Conservation (phyloP, 495 filamentous ascomycete species). For the Penicillium coffeae region DNA sequence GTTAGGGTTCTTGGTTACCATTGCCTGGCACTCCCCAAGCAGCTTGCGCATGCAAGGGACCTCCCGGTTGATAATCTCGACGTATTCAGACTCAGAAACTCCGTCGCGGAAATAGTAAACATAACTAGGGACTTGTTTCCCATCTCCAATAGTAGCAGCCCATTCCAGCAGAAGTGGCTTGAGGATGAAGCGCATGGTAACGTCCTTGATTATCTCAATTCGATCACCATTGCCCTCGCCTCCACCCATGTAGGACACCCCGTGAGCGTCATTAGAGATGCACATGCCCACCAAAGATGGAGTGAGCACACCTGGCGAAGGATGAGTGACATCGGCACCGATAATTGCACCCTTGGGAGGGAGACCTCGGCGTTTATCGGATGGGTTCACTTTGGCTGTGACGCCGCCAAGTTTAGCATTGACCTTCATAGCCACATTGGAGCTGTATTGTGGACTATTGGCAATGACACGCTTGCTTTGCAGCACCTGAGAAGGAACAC, state of each 20-base stretch:
- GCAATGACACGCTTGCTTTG: constrained; percentile 59
- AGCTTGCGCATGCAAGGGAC: constrained; percentile 57
- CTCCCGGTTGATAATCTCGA: constrained; percentile 71
- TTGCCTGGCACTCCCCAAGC: background rate
- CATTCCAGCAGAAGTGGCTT: constrained; percentile 59
- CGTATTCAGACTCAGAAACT: constrained; percentile 81
- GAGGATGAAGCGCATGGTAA: constrained; percentile 63
- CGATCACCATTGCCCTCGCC: constrained; percentile 75
- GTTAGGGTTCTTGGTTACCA: constrained; percentile 7
- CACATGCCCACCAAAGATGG: constrained; percentile 85
- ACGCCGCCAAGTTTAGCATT: constrained; percentile 92
- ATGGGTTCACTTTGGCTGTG: constrained; percentile 49
- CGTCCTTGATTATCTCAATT: constrained; percentile 64
- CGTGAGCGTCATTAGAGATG: constrained; percentile 67
- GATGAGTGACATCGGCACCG: constrained; percentile 87
- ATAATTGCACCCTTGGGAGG: constrained; percentile 64
- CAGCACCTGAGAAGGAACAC: constrained; percentile 69
- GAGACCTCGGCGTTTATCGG: constrained; percentile 30
- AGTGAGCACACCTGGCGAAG: constrained; percentile 56
- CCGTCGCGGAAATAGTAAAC: constrained; percentile 95
- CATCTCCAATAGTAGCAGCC: constrained; percentile 49
- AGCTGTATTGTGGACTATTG: constrained; percentile 69
- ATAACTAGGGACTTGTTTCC: constrained; percentile 49
- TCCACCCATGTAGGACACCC: constrained; percentile 67
- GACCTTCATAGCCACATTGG: constrained; percentile 90